Evolutionary conservation across 306 rosid species (phyloP).

Genomic region (Citrullus amarus): DNA sequence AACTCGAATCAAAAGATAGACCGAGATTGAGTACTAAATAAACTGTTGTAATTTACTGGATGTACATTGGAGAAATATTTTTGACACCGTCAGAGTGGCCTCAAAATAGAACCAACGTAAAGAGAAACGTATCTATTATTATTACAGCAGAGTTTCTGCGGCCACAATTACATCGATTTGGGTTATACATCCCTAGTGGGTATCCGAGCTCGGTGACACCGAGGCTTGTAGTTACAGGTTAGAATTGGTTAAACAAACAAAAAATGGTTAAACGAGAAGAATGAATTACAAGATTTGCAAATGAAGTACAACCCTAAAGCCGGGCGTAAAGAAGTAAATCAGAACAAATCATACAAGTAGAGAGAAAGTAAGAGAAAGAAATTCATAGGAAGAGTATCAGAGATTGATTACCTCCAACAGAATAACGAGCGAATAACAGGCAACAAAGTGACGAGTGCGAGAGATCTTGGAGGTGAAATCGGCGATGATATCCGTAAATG

Average conservation of each 20-base stretch:
- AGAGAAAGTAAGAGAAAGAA: not conserved
- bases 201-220: not conserved
- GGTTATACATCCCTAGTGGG: not conserved
- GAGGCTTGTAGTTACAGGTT: not conserved
- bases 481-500: conserved; percentile 45
- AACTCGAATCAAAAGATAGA: not conserved
- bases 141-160: not conserved
- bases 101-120: not conserved
- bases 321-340: not conserved
- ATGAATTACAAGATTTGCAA: not conserved
- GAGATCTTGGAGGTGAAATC: conserved; percentile 53
- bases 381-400: not conserved
- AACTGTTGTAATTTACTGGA: not conserved
- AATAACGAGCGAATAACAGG: conserved; percentile 53
- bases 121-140: not conserved
- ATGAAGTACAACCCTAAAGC: not conserved
- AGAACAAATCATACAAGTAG: conserved; percentile 2
- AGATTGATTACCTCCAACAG: conserved; percentile 44
- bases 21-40: not conserved
- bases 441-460: conserved; percentile 37
- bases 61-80: not conserved
- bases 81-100: not conserved
- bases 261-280: not conserved
- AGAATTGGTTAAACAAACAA: not conserved
- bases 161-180: not conserved